These are phyloP conservation scores for Calamus simplicifolius DNA, from an alignment of 176 grass and related monocot genomes.

Conservation along the genomic window DNA sequence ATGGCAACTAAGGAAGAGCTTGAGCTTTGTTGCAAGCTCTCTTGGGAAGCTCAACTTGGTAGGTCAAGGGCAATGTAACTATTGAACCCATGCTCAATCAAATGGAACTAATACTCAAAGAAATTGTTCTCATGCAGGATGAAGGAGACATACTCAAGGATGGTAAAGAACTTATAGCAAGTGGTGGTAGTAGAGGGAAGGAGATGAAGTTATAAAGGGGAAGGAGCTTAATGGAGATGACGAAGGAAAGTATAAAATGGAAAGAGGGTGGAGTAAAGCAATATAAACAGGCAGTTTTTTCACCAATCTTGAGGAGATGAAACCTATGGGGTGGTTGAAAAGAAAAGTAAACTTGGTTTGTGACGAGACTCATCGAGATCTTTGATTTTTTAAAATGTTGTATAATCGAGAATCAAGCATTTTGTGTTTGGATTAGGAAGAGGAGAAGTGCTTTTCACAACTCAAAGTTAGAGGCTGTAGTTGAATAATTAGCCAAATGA, in stretches of 20 bases:
- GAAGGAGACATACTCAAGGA: conserved; percentile 52
- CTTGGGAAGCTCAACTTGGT: conserved; percentile 11
- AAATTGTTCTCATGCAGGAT: conserved; percentile 70
- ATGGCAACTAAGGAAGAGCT: conserved; percentile 52
- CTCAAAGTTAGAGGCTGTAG: too few relatives aligned
- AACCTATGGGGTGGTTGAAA: conserved; percentile 33
- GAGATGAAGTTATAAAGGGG: conserved; percentile 65
- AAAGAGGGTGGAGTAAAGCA: conserved; percentile 43
- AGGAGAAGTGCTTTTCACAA: too few relatives aligned
- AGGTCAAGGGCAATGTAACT: conserved; percentile 16
- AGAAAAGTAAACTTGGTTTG: too few relatives aligned
- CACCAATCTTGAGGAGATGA: conserved; percentile 61
- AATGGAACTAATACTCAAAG: conserved; percentile 27
- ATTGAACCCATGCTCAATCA: conserved; percentile 20
- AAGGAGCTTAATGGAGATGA: conserved; percentile 76
- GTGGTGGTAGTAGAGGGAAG: neutral
- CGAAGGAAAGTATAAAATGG: conserved; percentile 56
- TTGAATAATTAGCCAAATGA: too few relatives aligned
- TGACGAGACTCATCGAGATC: too few relatives aligned
- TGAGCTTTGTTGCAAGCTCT: conserved; percentile 56
- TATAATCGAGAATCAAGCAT: too few relatives aligned
- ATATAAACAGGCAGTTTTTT: conserved; percentile 25
- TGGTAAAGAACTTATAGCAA: neutral
- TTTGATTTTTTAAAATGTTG: too few relatives aligned
- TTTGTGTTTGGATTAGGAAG: too few relatives aligned